Conservation (phyloP, 208 protist species). For the Crithidia fasciculata region DNA sequence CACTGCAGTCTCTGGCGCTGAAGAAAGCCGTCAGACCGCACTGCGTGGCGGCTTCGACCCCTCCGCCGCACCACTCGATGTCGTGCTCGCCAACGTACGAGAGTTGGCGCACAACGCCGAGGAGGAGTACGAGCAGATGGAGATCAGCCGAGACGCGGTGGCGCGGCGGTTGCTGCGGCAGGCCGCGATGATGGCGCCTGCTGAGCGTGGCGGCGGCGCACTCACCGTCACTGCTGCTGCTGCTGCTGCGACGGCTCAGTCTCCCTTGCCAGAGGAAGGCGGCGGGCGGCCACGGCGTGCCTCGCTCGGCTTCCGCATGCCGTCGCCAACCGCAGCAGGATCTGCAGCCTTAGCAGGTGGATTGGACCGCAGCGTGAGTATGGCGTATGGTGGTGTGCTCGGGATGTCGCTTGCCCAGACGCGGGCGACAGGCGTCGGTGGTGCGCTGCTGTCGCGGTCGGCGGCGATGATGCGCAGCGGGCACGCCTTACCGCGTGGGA, state of each 20-base stretch:
- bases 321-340: neutral
- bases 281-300: neutral
- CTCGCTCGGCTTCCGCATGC: neutral
- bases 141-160: conserved; percentile 16
- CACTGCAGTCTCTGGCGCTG: too few relatives aligned
- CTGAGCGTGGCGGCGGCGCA: neutral
- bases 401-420: neutral
- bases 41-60: neutral
- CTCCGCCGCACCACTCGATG: conserved; percentile 15
- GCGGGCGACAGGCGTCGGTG: neutral
- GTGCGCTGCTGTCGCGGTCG: conserved; percentile 12
- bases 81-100: conserved; percentile 26
- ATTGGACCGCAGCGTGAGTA: neutral
- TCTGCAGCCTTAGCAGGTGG: too few relatives aligned
- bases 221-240: neutral
- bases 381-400: neutral
- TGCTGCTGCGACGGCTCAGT: neutral
- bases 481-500: conserved; percentile 3
- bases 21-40: too few relatives aligned
- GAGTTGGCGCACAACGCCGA: conserved; percentile 23
- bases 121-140: conserved; percentile 28
- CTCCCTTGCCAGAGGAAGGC: neutral
- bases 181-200: conserved; percentile 25
- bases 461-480: conserved; percentile 9
- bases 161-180: conserved; percentile 35